phyloP scores from a whole-genome alignment of 805 yeast genomes.

The Pichia deserticola region DNA sequence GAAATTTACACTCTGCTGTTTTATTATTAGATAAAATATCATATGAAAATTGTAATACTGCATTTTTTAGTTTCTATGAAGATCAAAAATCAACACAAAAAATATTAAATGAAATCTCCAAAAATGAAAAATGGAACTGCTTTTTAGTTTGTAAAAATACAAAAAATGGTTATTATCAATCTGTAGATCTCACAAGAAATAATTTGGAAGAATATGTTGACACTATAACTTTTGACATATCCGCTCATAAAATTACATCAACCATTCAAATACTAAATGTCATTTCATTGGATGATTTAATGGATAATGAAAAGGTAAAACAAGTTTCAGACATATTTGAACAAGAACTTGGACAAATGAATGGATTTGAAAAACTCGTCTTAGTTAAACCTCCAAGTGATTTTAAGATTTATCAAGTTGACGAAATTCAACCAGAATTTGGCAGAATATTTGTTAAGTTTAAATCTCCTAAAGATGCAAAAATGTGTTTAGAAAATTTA shows the following conservation, averaged over 20 bases:
- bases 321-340: constrained; percentile 47
- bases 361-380: constrained; percentile 44
- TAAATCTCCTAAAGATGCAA: constrained; percentile 41
- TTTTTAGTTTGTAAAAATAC: constrained; percentile 33
- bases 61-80: constrained; percentile 41
- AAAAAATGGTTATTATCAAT: constrained; percentile 16
- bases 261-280: constrained; percentile 64
- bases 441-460: constrained; percentile 73
- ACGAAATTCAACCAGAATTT: constrained; percentile 47
- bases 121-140: constrained; percentile 30
- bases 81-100: constrained; percentile 15
- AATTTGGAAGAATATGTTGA: constrained; percentile 14
- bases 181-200: constrained; percentile 15
- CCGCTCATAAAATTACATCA: constrained; percentile 26
- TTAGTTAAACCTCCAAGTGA: constrained; percentile 51
- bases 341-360: constrained; percentile 36
- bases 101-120: constrained; percentile 28
- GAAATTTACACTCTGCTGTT: constrained; percentile 33
- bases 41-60: constrained; percentile 48
- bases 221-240: constrained; percentile 7
- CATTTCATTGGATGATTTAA: constrained; percentile 56
- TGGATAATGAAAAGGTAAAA: constrained; percentile 39
- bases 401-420: constrained; percentile 24
- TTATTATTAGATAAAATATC: constrained; percentile 41
- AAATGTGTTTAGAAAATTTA: constrained; percentile 43